A percentile compares a stretch with the other conserved stretches of the same genome.
Conservation (phyloP, 495 filamentous ascomycete species). For the Monascus purpureus region DNA sequence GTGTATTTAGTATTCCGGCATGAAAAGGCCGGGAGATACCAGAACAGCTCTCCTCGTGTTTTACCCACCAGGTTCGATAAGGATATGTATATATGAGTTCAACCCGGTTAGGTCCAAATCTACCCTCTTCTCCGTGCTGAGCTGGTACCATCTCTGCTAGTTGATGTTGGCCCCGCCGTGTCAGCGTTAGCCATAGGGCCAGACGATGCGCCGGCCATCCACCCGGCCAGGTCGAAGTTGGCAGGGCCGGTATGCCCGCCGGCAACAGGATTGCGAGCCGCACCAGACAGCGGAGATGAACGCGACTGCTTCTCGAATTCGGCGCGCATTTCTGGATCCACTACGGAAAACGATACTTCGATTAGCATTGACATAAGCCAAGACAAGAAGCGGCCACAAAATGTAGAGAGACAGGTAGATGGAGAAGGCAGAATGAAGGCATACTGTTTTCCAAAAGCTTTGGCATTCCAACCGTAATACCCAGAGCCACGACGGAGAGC, state of each 20-base stretch:
- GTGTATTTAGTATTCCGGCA: too few species aligned
- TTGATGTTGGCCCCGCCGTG: slow-evolving; percentile 14
- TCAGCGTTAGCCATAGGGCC: slow-evolving; percentile 13
- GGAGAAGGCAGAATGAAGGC: slow-evolving; percentile 19
- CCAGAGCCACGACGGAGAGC: slow-evolving; percentile 67
- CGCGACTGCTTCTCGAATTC: slow-evolving; percentile 89
- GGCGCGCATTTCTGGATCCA: slow-evolving; percentile 86
- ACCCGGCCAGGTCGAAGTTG: slow-evolving; percentile 77
- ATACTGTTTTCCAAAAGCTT: slow-evolving; percentile 91
- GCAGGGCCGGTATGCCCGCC: slow-evolving; percentile 24
- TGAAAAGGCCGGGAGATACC: too few species aligned
- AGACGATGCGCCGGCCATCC: slow-evolving; percentile 46
- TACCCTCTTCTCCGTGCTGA: slow-evolving; percentile 23
- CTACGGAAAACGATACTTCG: slow-evolving; percentile 26
- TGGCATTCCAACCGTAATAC: slow-evolving; percentile 75
- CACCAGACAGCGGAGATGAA: slow-evolving; percentile 45
- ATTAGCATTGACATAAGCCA: slow-evolving; percentile 1
- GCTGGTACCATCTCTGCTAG: slow-evolving; percentile 22
- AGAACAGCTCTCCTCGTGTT: too few species aligned
- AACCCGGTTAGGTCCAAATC: too few species aligned
- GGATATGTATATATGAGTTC: too few species aligned
- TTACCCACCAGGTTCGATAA: too few species aligned
- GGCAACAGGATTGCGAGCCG: slow-evolving; percentile 22
- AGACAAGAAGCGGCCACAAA: background rate
- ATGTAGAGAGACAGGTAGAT: slow-evolving; percentile 1